Evolutionary conservation across 2,329 filamentous ascomycete genomes (phyloP).

Genomic region (Didymella sp.): DNA sequence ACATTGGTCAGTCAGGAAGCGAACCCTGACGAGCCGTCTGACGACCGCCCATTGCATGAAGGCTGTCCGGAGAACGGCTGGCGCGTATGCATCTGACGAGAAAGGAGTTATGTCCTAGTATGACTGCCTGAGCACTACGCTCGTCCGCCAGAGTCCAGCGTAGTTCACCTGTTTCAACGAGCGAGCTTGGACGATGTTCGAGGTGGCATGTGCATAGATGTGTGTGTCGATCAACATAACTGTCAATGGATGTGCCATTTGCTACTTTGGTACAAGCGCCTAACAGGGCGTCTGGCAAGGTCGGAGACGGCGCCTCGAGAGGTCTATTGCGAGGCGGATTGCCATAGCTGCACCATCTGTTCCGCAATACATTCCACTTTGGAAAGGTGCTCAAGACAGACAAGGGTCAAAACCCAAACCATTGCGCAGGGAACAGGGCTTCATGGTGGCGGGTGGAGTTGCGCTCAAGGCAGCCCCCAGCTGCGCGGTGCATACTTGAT

Average conservation of each 20-base stretch:
- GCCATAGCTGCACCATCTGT: background rate
- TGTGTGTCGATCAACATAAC: slow-evolving; percentile 12
- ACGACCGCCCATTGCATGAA: slow-evolving; percentile 23
- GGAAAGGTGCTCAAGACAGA: background rate
- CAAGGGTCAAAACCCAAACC: slow-evolving; percentile 10
- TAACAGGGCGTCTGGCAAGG: background rate
- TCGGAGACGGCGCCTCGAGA: background rate
- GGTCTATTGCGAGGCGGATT: background rate
- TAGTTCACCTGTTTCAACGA: slow-evolving; percentile 15
- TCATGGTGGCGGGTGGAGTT: background rate
- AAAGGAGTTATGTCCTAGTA: background rate
- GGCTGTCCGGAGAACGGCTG: slow-evolving; percentile 16
- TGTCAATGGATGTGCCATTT: slow-evolving; percentile 27
- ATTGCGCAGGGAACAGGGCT: slow-evolving; percentile 1
- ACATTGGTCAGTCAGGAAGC: slow-evolving; percentile 9
- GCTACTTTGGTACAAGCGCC: slow-evolving; percentile 32
- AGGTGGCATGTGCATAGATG: slow-evolving; percentile 13
- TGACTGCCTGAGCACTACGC: background rate
- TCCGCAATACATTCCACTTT: background rate
- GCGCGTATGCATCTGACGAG: slow-evolving; percentile 7
- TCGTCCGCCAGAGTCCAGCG: slow-evolving; percentile 1
- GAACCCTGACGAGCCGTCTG: background rate
- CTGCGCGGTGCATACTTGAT: slow-evolving; percentile 10
- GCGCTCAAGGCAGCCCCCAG: background rate
- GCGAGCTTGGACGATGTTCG: slow-evolving; percentile 1